A percentile compares a stretch with the other conserved stretches of the same genome.
Evolutionary conservation across 495 filamentous ascomycete genomes (phyloP).

Genomic region (Talaromyces proteolyticus): DNA sequence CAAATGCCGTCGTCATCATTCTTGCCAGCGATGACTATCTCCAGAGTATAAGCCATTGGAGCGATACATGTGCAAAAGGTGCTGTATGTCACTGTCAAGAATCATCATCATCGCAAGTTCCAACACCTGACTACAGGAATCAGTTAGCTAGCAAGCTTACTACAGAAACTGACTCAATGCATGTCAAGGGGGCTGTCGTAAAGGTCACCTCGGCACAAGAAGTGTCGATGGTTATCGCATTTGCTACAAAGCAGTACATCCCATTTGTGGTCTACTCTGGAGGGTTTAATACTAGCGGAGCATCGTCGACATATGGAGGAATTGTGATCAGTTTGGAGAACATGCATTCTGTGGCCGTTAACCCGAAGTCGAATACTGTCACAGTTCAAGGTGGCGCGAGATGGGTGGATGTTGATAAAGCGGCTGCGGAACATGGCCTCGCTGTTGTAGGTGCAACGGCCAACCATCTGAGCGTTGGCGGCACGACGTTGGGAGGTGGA

Average conservation of each 20-base stretch:
- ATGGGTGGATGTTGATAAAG: constrained; percentile 52
- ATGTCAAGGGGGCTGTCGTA: constrained; percentile 16
- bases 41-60: constrained; percentile 12
- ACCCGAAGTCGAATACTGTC: constrained; percentile 33
- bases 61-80: constrained; percentile 12
- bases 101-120: not conserved
- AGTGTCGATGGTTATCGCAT: constrained; percentile 11
- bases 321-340: constrained; percentile 50
- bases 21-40: constrained; percentile 9
- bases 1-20: not conserved
- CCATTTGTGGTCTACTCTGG: constrained; percentile 15
- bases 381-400: constrained; percentile 46
- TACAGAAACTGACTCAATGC: constrained; percentile 1
- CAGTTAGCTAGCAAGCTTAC: not conserved
- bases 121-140: not conserved
- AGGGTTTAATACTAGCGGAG: constrained; percentile 9
- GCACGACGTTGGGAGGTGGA: constrained; percentile 52
- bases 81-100: constrained; percentile 8
- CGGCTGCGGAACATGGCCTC: constrained; percentile 38
- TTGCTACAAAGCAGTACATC: constrained; percentile 11
- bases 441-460: constrained; percentile 56
- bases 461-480: constrained; percentile 54
- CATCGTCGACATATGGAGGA: constrained; percentile 26
- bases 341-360: constrained; percentile 44
- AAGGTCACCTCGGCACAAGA: constrained; percentile 11